Evolutionary conservation across 352 stramenopile species (phyloP), one percentile per base, ranked within the genome.

Genomic region (Phytophthora cryptogea): DNA sequence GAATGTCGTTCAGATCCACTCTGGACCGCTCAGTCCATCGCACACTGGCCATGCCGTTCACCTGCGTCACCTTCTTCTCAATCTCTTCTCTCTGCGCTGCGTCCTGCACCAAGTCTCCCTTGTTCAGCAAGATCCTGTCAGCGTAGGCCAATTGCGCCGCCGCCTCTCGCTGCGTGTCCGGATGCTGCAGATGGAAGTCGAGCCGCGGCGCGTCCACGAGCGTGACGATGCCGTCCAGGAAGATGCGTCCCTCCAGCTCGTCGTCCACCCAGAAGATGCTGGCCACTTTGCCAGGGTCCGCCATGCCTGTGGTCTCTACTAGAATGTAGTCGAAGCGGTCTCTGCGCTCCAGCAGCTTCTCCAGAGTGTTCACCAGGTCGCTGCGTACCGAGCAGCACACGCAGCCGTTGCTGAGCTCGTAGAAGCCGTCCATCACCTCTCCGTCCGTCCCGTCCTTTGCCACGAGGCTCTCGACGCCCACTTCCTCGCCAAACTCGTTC

Each of bases 51-150:
- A 95, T 56, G 17, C 72, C 76, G 47, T 97, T 97, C 32, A 96
- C 62, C 3, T 65, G 28, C 0, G 40, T 36, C 13, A 96, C 68
- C 5, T 48, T 68, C 2, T 44, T 32, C 42, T 88, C 66, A 28
- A 95, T 82, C 13, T 44, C 17, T 0, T 36, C 49, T 11, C 88
- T 55, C 33, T 78, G 33, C n/a, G 53, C 32, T 27, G 95, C 36
- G 5, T 66, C 58, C 0, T 66, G 80, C 8, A 99, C 89, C 8
- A 99, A 76, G 75, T 99, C 97, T 17, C 96, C 78, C 70, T 99
- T 99, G 76, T 99, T 99, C 31, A 99, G 76, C 39, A 99, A 60
- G 59, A 99, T 98, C 30, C 96, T 94, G 77, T 99, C 97, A 0
- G 97, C 95, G 82, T 99, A 99, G 1, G 97, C 97, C 20, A 99